A percentile compares a stretch with the other conserved stretches of the same genome.
phyloP scores from a whole-genome alignment of 352 stramenopile genomes.

The Globisporangium viniferum region DNA sequence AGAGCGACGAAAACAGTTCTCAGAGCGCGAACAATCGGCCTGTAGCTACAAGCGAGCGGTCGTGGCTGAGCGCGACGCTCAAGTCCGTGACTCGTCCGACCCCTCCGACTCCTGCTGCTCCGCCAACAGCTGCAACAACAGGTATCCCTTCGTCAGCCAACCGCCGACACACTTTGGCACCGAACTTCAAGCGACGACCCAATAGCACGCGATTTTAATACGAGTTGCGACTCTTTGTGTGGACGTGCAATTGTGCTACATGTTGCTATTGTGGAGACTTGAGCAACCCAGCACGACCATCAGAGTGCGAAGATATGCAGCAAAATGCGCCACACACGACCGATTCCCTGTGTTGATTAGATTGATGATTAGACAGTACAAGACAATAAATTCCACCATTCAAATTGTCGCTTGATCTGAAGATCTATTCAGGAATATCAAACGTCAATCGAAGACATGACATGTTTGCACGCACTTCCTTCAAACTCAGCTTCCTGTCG shows the following conservation, averaged over 20 bases:
- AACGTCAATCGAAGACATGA: too few species aligned
- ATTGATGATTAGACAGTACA: background rate
- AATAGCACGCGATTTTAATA: constrained; percentile 12
- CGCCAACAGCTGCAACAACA: background rate
- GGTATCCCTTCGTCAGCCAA: constrained; percentile 8
- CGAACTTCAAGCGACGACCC: constrained; percentile 10
- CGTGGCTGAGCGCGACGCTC: constrained; percentile 13
- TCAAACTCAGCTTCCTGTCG: too few species aligned
- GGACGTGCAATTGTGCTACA: background rate
- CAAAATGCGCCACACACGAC: background rate
- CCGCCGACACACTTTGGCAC: constrained; percentile 7
- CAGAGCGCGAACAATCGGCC: constrained; percentile 1
- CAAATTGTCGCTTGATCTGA: background rate
- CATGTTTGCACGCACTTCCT: too few species aligned
- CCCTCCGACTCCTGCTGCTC: background rate
- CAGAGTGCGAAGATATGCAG: background rate
- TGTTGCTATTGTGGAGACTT: background rate
- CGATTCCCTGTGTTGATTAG: background rate
- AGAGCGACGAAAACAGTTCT: constrained; percentile 9
- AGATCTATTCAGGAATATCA: background rate
- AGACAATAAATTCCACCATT: background rate
- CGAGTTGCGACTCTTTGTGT: background rate
- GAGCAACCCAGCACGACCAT: background rate
- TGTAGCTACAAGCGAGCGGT: background rate
- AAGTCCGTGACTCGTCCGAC: constrained; percentile 9